Evolutionary conservation across 805 yeast genomes (phyloP).

Genomic region (Kluyveromyces lactis): DNA sequence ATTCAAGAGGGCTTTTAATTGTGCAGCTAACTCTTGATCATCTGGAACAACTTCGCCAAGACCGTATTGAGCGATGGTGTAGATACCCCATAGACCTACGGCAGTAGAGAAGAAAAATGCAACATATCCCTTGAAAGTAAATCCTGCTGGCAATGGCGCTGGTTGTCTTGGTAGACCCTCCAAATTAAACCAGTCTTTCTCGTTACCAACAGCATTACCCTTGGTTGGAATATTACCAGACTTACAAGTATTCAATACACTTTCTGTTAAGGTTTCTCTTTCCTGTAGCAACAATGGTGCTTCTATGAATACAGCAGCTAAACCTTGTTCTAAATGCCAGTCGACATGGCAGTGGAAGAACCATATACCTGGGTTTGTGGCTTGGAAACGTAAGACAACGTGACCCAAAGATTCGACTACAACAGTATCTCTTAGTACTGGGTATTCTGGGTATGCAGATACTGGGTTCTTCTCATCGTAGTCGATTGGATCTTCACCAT

Average conservation of each 20-base stretch:
- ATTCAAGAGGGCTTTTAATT: constrained; percentile 30
- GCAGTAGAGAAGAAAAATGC: constrained; percentile 49
- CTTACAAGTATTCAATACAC: constrained; percentile 44
- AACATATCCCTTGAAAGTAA: constrained; percentile 60
- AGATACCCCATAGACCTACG: constrained; percentile 53
- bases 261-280: constrained; percentile 35
- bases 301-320: constrained; percentile 73
- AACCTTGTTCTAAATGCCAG: constrained; percentile 96
- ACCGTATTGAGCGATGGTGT: constrained; percentile 54
- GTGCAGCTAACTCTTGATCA: constrained; percentile 34
- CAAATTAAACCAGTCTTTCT: constrained; percentile 46
- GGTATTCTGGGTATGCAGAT: constrained; percentile 52
- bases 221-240: constrained; percentile 35
- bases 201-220: constrained; percentile 73
- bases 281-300: constrained; percentile 59
- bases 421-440: constrained; percentile 77
- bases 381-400: constrained; percentile 77
- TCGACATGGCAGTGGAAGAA: constrained; percentile 98
- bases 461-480: constrained; percentile 39
- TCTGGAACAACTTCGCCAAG: constrained; percentile 50
- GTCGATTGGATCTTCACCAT: constrained; percentile 42
- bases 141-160: constrained; percentile 58
- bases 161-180: constrained; percentile 54
- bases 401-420: constrained; percentile 78
- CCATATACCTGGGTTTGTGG: constrained; percentile 98